Percentiles rank a stretch among this genome's conserved stretches.
Conservation (phyloP, 352 stramenopile species). For the Globisporangium barbulae region DNA sequence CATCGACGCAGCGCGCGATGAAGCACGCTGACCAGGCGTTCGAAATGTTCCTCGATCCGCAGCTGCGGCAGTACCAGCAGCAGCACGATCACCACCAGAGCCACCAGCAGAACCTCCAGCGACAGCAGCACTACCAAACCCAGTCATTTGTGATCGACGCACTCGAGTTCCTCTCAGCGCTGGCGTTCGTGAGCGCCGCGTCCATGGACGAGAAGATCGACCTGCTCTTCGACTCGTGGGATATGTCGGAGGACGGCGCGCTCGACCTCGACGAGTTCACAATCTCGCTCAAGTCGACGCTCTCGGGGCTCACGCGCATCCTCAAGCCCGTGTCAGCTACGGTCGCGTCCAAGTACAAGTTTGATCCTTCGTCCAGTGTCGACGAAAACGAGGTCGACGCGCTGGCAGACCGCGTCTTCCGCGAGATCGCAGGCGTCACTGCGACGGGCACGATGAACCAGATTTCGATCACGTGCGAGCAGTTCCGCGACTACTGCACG, state of each 20-base stretch:
- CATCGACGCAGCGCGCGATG: slow-evolving; percentile 34
- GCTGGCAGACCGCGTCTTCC: slow-evolving; percentile 59
- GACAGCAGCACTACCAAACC: slow-evolving; percentile 7
- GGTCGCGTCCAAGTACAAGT: slow-evolving; percentile 2
- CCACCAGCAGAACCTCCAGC: background rate
- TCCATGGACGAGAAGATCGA: slow-evolving; percentile 78
- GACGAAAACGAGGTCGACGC: slow-evolving; percentile 69
- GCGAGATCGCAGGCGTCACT: slow-evolving; percentile 52
- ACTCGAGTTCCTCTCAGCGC: slow-evolving; percentile 74
- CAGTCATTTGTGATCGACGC: slow-evolving; percentile 47
- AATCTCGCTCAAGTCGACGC: slow-evolving; percentile 86
- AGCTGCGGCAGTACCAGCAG: slow-evolving; percentile 18
- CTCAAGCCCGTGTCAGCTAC: slow-evolving; percentile 26
- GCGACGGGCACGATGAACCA: slow-evolving; percentile 25
- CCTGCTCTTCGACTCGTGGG: slow-evolving; percentile 83
- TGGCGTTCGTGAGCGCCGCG: slow-evolving; percentile 60
- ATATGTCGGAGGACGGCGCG: slow-evolving; percentile 80
- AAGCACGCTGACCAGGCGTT: slow-evolving; percentile 58
- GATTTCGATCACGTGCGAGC: slow-evolving; percentile 62
- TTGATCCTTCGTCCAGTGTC: slow-evolving; percentile 4
- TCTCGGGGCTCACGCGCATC: slow-evolving; percentile 66
- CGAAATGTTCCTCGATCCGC: slow-evolving; percentile 47
- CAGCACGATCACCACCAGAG: slow-evolving; percentile 11
- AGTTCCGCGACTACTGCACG: slow-evolving; percentile 74
- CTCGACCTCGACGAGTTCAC: slow-evolving; percentile 82